A percentile compares a stretch with the other conserved stretches of the same genome.
Evolutionary conservation across 352 stramenopile species (phyloP).

Genomic region (Globisporangium cylindrosporum): DNA sequence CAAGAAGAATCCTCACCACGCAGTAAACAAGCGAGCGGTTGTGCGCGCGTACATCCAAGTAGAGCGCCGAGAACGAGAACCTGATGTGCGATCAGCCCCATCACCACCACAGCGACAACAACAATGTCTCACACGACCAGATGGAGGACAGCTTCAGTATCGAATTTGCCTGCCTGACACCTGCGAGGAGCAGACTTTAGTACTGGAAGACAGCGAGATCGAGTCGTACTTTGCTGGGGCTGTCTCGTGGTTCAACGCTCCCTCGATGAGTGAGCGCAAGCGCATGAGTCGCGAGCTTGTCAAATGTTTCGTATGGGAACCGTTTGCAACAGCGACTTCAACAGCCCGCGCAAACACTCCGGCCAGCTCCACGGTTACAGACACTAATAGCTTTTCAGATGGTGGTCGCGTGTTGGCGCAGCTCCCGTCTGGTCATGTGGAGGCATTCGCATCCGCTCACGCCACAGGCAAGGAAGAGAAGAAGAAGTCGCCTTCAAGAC

Average conservation of each 20-base stretch:
- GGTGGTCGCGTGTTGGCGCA: constrained; percentile 27
- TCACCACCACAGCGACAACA: not conserved
- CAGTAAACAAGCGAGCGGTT: constrained; percentile 32
- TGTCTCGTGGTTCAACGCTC: constrained; percentile 34
- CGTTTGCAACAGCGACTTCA: not conserved
- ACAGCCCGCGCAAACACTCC: not conserved
- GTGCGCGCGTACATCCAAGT: constrained; percentile 56
- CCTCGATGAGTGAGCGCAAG: constrained; percentile 10
- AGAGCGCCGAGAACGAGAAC: constrained; percentile 31
- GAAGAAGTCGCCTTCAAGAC: not conserved
- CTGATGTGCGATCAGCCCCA: not conserved
- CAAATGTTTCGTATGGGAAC: constrained; percentile 33
- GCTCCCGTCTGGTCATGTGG: constrained; percentile 29
- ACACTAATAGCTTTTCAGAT: not conserved
- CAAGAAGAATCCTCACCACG: constrained; percentile 33
- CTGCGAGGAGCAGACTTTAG: constrained; percentile 49
- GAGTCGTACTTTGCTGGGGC: constrained; percentile 40
- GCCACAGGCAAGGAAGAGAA: constrained; percentile 11
- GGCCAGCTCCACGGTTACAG: not conserved
- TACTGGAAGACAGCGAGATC: constrained; percentile 45
- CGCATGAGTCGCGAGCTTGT: constrained; percentile 28
- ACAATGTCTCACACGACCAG: not conserved
- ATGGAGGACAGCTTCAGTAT: constrained; percentile 23
- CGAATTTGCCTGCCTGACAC: constrained; percentile 47
- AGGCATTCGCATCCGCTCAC: constrained; percentile 17